Evolutionary conservation across 768 basidiomycete species (phyloP).

Genomic region (Rhizopogon vulgaris): DNA sequence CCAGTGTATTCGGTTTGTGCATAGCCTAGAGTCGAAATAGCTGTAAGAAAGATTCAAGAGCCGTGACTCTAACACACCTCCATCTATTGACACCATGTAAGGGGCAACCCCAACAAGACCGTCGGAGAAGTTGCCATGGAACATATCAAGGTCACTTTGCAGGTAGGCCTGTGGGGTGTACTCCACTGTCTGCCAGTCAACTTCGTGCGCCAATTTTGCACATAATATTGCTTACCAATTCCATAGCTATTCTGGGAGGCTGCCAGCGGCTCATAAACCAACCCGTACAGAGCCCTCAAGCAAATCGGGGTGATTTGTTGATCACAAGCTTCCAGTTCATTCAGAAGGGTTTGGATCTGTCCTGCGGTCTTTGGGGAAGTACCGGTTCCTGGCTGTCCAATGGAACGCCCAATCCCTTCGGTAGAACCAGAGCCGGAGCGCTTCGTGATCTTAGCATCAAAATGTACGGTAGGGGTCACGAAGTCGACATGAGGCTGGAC

Average conservation of each 20-base stretch:
- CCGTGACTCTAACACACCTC: background rate
- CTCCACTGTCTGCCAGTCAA: constrained; percentile 27
- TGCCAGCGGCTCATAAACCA: constrained; percentile 27
- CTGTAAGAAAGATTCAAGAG: background rate
- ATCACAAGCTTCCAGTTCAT: constrained; percentile 25
- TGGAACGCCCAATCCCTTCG: constrained; percentile 8
- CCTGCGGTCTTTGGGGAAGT: constrained; percentile 6
- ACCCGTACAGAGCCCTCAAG: constrained; percentile 32
- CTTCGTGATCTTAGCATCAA: constrained; percentile 25
- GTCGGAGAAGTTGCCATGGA: constrained; percentile 35
- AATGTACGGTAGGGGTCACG: constrained; percentile 32
- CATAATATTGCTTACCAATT: constrained; percentile 22
- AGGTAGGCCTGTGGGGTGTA: constrained; percentile 38
- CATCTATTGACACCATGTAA: constrained; percentile 17
- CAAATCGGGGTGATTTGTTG: constrained; percentile 31
- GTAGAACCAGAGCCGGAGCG: constrained; percentile 15
- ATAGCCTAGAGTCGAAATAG: constrained; percentile 26
- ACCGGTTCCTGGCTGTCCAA: constrained; percentile 2
- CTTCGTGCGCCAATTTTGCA: background rate
- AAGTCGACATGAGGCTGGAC: constrained; percentile 34
- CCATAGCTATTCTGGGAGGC: constrained; percentile 30
- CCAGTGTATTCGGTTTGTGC: constrained; percentile 35
- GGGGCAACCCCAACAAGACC: constrained; percentile 35
- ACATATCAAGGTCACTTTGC: constrained; percentile 36
- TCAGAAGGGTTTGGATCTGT: constrained; percentile 7